These are phyloP conservation scores for Globisporangium spinosum DNA, from an alignment of 352 stramenopile genomes.

Conservation along the genomic window DNA sequence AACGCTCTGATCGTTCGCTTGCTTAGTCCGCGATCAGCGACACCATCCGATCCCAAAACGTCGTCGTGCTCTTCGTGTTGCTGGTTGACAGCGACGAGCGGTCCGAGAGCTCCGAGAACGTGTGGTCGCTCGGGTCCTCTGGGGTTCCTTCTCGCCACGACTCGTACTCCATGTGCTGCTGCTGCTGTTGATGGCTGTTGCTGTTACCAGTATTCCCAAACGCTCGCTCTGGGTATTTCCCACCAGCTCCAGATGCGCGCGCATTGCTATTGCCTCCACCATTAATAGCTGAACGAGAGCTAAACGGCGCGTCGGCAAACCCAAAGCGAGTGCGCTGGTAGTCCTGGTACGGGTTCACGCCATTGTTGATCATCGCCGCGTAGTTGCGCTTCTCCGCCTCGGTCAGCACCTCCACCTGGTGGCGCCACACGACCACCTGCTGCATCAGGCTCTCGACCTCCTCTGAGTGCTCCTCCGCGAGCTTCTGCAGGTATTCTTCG, in stretches of 20 bases:
- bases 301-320: conserved; percentile 23
- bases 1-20: no score
- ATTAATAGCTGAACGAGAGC: background rate
- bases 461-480: conserved; percentile 79
- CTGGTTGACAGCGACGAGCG: conserved; percentile 30
- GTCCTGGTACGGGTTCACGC: conserved; percentile 53
- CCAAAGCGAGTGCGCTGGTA: conserved; percentile 53
- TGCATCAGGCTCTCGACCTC: conserved; percentile 80
- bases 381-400: conserved; percentile 82
- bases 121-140: conserved; percentile 23
- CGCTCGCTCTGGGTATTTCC: background rate
- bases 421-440: conserved; percentile 77
- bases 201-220: background rate
- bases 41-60: conserved; percentile 48
- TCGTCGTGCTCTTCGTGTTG: conserved; percentile 20
- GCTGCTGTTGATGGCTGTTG: conserved; percentile 18
- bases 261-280: conserved; percentile 1
- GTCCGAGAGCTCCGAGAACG: conserved; percentile 28
- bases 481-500: conserved; percentile 73
- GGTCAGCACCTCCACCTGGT: conserved; percentile 82
- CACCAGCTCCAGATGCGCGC: conserved; percentile 6
- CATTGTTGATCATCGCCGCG: conserved; percentile 52
- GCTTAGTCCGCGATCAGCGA: conserved; percentile 23
- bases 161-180: conserved; percentile 20
- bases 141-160: conserved; percentile 29